Percentiles rank a stretch among this genome's conserved stretches.
Evolutionary conservation across 2,329 filamentous ascomycete species (phyloP).

Genomic region (Xylariales sp.): DNA sequence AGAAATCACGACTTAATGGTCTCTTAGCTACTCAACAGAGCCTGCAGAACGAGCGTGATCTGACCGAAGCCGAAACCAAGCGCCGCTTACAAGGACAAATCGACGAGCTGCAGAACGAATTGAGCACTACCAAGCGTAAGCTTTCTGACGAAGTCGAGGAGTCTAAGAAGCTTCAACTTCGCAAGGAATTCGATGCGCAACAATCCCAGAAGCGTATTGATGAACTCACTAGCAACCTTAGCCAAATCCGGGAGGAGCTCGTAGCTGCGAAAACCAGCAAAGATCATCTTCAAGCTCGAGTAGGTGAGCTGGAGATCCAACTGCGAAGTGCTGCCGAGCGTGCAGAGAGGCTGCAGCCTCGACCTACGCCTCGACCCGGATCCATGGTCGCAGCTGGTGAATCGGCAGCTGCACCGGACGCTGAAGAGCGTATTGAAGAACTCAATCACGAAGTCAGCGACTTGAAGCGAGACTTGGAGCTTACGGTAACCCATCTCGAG

Average conservation of each 20-base stretch:
- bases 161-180: conserved; percentile 72
- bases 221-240: conserved; percentile 76
- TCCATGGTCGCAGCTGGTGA: conserved; percentile 34
- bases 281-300: conserved; percentile 83
- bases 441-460: conserved; percentile 80
- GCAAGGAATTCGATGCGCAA: conserved; percentile 86
- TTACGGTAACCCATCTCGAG: conserved; percentile 75
- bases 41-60: conserved; percentile 86
- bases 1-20: conserved; percentile 78
- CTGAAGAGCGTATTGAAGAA: conserved; percentile 68
- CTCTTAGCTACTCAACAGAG: conserved; percentile 82
- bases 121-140: conserved; percentile 75
- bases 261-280: conserved; percentile 80
- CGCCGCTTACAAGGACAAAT: conserved; percentile 75
- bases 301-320: conserved; percentile 85
- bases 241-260: conserved; percentile 80
- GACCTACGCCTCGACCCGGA: conserved; percentile 60
- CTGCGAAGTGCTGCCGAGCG: conserved; percentile 87
- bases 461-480: conserved; percentile 80
- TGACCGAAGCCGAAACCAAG: conserved; percentile 75
- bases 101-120: conserved; percentile 74
- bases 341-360: conserved; percentile 74
- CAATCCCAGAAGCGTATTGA: conserved; percentile 90
- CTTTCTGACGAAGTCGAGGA: conserved; percentile 80
- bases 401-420: conserved; percentile 36